phyloP scores from a whole-genome alignment of 2,329 filamentous ascomycete species.

The Aspergillus costaricaensis region DNA sequence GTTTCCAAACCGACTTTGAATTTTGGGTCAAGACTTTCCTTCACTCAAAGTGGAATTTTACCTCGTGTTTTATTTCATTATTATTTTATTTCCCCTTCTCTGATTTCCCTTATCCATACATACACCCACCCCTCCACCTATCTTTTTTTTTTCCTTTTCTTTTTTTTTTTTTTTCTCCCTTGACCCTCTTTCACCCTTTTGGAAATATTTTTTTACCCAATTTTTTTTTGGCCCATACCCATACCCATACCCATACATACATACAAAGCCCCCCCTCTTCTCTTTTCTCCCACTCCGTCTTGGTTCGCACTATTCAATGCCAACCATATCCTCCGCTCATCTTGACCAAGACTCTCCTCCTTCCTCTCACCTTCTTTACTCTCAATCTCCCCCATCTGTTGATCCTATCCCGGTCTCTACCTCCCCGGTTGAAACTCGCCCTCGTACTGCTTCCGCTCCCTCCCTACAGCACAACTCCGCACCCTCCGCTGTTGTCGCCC shows the following conservation, averaged over 20 bases:
- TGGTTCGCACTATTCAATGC: conserved; percentile 45
- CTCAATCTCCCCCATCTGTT: conserved; percentile 24
- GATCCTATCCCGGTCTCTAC: conserved; percentile 30
- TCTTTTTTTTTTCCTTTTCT: conserved; percentile 13
- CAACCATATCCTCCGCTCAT: conserved; percentile 42
- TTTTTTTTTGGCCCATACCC: conserved; percentile 13
- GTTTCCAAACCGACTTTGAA: background rate
- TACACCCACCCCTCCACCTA: conserved; percentile 19
- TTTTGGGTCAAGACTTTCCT: background rate
- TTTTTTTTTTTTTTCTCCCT: conserved; percentile 19
- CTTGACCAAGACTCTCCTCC: conserved; percentile 43
- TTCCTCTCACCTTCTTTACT: conserved; percentile 33
- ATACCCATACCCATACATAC: conserved; percentile 14
- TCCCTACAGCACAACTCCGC: conserved; percentile 14
- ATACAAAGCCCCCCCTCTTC: conserved; percentile 18
- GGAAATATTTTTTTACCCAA: conserved; percentile 16
- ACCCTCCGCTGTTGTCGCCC: conserved; percentile 15
- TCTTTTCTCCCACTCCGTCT: conserved; percentile 32
- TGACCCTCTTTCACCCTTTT: conserved; percentile 14
- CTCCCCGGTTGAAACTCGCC: conserved; percentile 22
- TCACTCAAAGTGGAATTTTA: conserved; percentile 8
- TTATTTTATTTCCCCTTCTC: conserved; percentile 20
- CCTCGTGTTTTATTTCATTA: conserved; percentile 12
- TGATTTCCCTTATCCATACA: conserved; percentile 19
- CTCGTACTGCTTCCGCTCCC: conserved; percentile 21